Evolutionary conservation across 2,329 filamentous ascomycete genomes (phyloP).

Genomic region (Sarocladiaceae sp.): DNA sequence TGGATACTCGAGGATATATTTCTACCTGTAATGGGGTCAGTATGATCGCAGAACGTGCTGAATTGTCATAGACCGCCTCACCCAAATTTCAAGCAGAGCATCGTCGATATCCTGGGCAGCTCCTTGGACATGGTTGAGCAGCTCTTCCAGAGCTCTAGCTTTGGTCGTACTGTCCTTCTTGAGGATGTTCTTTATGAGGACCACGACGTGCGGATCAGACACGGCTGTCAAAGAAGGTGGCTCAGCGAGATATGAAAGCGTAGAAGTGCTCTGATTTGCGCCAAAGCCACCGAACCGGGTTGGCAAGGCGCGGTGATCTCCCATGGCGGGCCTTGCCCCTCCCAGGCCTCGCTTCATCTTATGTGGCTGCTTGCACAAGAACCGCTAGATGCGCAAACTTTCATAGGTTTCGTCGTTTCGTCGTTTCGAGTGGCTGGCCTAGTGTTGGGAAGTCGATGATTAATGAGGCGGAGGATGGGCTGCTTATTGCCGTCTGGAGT

Average conservation of each 20-base stretch:
- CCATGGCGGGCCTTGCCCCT: neutral
- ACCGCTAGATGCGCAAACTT: neutral
- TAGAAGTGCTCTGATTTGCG: conserved; percentile 26
- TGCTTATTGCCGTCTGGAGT: no score
- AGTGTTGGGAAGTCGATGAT: no score
- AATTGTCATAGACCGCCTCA: conserved; percentile 27
- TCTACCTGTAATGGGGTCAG: conserved; percentile 55
- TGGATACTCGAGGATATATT: conserved; percentile 81
- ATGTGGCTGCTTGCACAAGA: neutral
- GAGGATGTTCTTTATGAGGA: conserved; percentile 84
- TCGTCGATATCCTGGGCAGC: conserved; percentile 63
- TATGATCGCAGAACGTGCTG: conserved; percentile 1
- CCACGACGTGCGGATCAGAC: conserved; percentile 73
- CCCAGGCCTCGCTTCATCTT: neutral
- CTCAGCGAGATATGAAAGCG: conserved; percentile 80
- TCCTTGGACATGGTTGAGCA: conserved; percentile 57
- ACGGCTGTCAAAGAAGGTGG: conserved; percentile 74
- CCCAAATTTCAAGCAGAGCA: conserved; percentile 81
- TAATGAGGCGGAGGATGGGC: no score
- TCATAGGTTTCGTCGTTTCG: no score
- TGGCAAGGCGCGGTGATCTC: neutral
- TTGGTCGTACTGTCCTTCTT: conserved; percentile 95
- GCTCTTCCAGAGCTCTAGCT: conserved; percentile 80
- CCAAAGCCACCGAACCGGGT: conserved; percentile 12
- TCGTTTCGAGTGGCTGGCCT: no score